phyloP scores from a whole-genome alignment of 129 eudicot genomes.

The Solidago caesia region DNA sequence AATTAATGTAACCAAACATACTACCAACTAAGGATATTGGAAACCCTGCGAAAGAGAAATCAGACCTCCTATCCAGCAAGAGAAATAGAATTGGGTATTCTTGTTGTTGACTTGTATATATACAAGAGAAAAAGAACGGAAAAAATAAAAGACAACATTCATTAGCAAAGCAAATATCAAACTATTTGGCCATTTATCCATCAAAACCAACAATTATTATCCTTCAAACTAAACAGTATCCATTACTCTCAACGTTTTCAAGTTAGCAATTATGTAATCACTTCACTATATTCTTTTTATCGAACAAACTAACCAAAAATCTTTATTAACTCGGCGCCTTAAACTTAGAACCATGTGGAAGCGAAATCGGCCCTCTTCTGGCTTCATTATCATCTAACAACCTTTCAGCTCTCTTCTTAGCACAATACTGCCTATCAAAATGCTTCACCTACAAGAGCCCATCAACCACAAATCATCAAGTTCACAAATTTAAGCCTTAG shows the following conservation, averaged over 20 bases:
- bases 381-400: slow-evolving; percentile 78
- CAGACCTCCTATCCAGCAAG: too few relatives aligned
- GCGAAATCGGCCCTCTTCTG: slow-evolving; percentile 76
- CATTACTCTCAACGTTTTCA: neutral
- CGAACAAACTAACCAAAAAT: neutral
- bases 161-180: neutral
- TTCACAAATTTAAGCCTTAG: neutral
- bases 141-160: neutral
- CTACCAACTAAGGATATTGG: too few relatives aligned
- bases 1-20: too few relatives aligned
- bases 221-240: neutral
- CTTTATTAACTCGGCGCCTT: slow-evolving; percentile 1
- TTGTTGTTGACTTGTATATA: neutral
- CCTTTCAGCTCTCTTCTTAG: slow-evolving; percentile 75
- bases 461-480: slow-evolving; percentile 5
- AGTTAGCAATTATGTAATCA: neutral
- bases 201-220: slow-evolving; percentile 6
- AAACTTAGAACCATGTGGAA: slow-evolving; percentile 55
- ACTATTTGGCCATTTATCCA: neutral
- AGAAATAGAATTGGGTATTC: too few relatives aligned
- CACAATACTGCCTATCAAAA: slow-evolving; percentile 81
- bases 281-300: neutral
- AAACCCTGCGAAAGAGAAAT: too few relatives aligned
- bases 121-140: neutral
- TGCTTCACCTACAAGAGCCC: slow-evolving; percentile 68